These are phyloP conservation scores for Ramalina intermedia DNA, from an alignment of 495 filamentous ascomycete species.

Conservation along the genomic window DNA sequence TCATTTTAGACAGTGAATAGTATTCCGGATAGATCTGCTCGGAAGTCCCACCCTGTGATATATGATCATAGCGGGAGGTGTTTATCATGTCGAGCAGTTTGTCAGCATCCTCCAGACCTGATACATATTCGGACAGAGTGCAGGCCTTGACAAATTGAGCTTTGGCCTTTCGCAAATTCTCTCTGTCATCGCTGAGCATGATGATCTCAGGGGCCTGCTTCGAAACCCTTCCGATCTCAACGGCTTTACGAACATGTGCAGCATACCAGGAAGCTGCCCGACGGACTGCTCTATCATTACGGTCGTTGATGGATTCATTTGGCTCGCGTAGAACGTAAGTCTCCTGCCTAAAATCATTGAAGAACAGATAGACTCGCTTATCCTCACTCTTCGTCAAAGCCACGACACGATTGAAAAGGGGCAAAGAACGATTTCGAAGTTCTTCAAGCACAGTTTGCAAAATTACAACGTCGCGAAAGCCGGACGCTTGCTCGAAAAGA, in stretches of 20 bases:
- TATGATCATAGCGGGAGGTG: slow-evolving; percentile 50
- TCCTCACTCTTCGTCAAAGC: slow-evolving; percentile 83
- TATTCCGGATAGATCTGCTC: slow-evolving; percentile 75
- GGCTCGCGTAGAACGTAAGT: slow-evolving; percentile 63
- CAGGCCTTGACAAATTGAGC: slow-evolving; percentile 52
- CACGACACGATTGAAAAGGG: slow-evolving; percentile 86
- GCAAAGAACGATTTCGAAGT: slow-evolving; percentile 80
- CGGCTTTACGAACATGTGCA: slow-evolving; percentile 53
- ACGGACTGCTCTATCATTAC: slow-evolving; percentile 86
- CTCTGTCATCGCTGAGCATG: slow-evolving; percentile 86
- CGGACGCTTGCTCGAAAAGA: slow-evolving; percentile 77
- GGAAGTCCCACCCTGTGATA: slow-evolving; percentile 45
- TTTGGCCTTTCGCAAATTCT: slow-evolving; percentile 72
- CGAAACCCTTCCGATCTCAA: slow-evolving; percentile 38
- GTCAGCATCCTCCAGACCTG: slow-evolving; percentile 67
- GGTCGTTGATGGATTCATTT: slow-evolving; percentile 87
- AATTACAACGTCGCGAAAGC: slow-evolving; percentile 90
- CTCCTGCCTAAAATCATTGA: slow-evolving; percentile 93
- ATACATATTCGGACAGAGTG: slow-evolving; percentile 64
- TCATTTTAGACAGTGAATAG: slow-evolving; percentile 80
- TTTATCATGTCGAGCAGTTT: slow-evolving; percentile 90
- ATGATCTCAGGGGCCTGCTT: slow-evolving; percentile 61
- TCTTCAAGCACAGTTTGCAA: slow-evolving; percentile 94
- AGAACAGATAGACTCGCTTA: slow-evolving; percentile 96
- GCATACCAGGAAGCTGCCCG: slow-evolving; percentile 80